Percentiles rank a stretch among this genome's conserved stretches.
phyloP scores from a whole-genome alignment of 257 asterid species.

The Echites panduratus region DNA sequence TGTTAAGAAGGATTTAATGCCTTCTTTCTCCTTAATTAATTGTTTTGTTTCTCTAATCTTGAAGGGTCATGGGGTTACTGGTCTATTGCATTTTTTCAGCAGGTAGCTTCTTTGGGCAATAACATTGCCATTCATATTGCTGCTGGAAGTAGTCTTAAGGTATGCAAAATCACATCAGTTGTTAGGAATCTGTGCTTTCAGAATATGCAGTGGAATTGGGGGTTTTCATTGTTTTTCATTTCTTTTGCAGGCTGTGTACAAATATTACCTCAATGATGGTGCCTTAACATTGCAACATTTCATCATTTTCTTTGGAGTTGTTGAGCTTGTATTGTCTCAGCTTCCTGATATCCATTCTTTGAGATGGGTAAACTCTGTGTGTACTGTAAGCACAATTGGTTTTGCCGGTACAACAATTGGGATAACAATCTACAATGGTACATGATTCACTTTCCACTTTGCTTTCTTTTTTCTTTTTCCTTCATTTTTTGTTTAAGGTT shows the following conservation, averaged over 20 bases:
- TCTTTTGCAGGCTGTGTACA: constrained; percentile 43
- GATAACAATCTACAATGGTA: constrained; percentile 43
- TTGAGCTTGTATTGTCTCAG: constrained; percentile 51
- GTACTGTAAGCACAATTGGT: constrained; percentile 51
- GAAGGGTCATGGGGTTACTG: constrained; percentile 70
- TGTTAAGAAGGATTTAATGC: neutral
- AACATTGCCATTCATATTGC: constrained; percentile 63
- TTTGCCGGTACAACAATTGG: constrained; percentile 54
- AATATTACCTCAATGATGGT: constrained; percentile 37
- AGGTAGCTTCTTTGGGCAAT: constrained; percentile 62
- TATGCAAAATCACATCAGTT: constrained; percentile 13
- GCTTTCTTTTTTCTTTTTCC: neutral
- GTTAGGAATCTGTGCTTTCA: neutral
- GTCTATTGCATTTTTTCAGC: constrained; percentile 63
- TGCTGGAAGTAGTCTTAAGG: constrained; percentile 64
- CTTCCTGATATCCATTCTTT: constrained; percentile 54
- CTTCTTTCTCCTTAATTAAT: neutral
- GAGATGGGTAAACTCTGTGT: constrained; percentile 55
- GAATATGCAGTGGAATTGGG: neutral
- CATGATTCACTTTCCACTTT: neutral
- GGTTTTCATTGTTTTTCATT: neutral
- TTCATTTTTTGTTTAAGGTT: neutral
- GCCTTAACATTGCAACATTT: constrained; percentile 52
- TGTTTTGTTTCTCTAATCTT: constrained; percentile 4
- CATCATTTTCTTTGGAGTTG: constrained; percentile 45